phyloP scores from a whole-genome alignment of 306 rosid genomes.

The Chamaecrista fasciculata region DNA sequence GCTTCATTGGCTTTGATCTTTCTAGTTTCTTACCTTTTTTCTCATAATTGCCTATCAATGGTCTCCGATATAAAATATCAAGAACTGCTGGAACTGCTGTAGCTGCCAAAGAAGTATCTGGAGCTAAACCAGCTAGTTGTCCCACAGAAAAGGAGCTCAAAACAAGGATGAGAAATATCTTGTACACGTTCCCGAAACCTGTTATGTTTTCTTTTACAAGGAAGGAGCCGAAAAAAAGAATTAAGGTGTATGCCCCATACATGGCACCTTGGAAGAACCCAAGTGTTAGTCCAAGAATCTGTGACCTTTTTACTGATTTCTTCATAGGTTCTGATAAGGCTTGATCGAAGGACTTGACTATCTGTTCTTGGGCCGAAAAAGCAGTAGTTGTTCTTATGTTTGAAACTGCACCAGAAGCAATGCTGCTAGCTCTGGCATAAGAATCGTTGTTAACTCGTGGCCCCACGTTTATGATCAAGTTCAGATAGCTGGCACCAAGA shows the following conservation, averaged over 20 bases:
- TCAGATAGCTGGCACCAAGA: slow-evolving; percentile 88
- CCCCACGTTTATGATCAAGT: slow-evolving; percentile 73
- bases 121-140: slow-evolving; percentile 88
- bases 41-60: slow-evolving; percentile 47
- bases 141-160: slow-evolving; percentile 94
- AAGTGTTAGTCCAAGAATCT: slow-evolving; percentile 62
- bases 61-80: slow-evolving; percentile 60
- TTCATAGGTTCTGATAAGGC: slow-evolving; percentile 65
- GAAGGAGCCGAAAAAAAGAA: slow-evolving; percentile 72
- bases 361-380: slow-evolving; percentile 79
- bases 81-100: slow-evolving; percentile 69
- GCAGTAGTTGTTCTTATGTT: slow-evolving; percentile 81
- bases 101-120: slow-evolving; percentile 78
- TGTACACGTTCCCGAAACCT: slow-evolving; percentile 51
- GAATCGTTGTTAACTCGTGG: slow-evolving; percentile 64
- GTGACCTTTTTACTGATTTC: slow-evolving; percentile 63
- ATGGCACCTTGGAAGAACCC: slow-evolving; percentile 81
- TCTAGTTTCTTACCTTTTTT: slow-evolving; percentile 49
- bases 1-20: slow-evolving; percentile 43
- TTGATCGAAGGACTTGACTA: slow-evolving; percentile 63
- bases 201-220: slow-evolving; percentile 49
- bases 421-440: slow-evolving; percentile 80
- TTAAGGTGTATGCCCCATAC: slow-evolving; percentile 81
- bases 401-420: slow-evolving; percentile 90
- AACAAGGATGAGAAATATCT: slow-evolving; percentile 90